Evolutionary conservation across 1,284 basidiomycete species (phyloP), one percentile per base, ranked within the genome.

Genomic region (Trichosporon inkin): DNA sequence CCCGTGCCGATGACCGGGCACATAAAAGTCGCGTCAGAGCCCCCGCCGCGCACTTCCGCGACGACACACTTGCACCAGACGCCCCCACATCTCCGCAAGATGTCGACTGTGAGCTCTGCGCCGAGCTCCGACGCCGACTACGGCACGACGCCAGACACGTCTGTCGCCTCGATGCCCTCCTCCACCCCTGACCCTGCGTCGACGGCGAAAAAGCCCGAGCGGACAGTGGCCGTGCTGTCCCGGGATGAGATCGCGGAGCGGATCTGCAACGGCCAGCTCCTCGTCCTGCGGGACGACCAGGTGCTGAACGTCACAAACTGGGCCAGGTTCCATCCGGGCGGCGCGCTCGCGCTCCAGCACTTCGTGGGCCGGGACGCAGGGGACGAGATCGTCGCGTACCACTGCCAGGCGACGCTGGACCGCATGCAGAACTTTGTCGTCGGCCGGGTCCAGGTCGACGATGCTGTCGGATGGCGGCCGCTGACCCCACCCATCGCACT

Each of bases 361-460:
- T 98, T 95, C 72, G 87, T 97, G 34, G 96, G 96, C 2, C 85
- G 95, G 55, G 94, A 99, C 74, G 95, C 93, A 0, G 86, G 88
- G 3, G 90, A 96, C 80, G 95, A 99, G 77, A 89, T 98, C 51
- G 85, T 92, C 65, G 95, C 92, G 11, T 98, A 92, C 79, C 95
- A 99, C 75, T 82, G 83, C 1, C 83, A 85, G 35, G 78, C 82
- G 55, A 88, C 92, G 41, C 69, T 83, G 28, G 80, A 86, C 22
- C 80, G 83, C 51, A 86, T 99, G 74, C 79, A 80, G 20, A 82
- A 82, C 34, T 97, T 89, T 76, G 84, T 85, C 51, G 82, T 96
- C 32, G 95, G 88, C 13, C 82, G 82, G 22, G 86, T 98, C 17
- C 57, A 61, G 32, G 22, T 53, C 17, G 55, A 53, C 56, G 62